Conservation (phyloP, 805 yeast species). For the Komagataella populi region DNA sequence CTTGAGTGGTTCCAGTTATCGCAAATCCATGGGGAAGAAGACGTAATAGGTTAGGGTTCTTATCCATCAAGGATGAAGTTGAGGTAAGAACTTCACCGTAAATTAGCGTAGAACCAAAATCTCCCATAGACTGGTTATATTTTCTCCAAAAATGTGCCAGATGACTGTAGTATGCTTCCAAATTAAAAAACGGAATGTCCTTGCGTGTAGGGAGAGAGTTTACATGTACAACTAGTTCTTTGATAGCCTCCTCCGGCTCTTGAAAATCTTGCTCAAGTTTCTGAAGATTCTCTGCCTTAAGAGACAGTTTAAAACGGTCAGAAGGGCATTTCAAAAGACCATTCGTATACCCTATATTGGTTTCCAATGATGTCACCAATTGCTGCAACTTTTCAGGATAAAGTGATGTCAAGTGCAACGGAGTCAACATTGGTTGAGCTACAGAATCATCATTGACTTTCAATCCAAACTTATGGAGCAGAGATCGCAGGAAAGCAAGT, state of each 20-base stretch:
- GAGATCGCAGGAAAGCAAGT: slow-evolving; percentile 37
- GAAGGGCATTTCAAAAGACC: slow-evolving; percentile 33
- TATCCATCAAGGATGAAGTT: slow-evolving; percentile 67
- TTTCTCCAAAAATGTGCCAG: slow-evolving; percentile 21
- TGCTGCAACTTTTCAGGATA: slow-evolving; percentile 14
- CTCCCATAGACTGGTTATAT: slow-evolving; percentile 15
- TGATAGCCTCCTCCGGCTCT: slow-evolving; percentile 43
- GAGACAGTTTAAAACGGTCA: slow-evolving; percentile 42
- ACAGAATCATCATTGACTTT: slow-evolving; percentile 39
- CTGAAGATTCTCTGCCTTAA: slow-evolving; percentile 14
- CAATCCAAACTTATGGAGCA: slow-evolving; percentile 50
- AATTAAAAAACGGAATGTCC: slow-evolving; percentile 64
- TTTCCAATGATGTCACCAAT: slow-evolving; percentile 19
- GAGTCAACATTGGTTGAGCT: slow-evolving; percentile 55
- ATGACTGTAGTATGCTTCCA: slow-evolving; percentile 34
- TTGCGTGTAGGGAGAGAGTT: slow-evolving; percentile 30
- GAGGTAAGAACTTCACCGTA: slow-evolving; percentile 90
- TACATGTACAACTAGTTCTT: slow-evolving; percentile 37
- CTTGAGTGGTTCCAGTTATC: slow-evolving; percentile 68
- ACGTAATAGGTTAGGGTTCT: slow-evolving; percentile 45
- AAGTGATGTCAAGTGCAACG: slow-evolving; percentile 39
- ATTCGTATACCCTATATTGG: slow-evolving; percentile 20
- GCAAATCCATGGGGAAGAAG: slow-evolving; percentile 59
- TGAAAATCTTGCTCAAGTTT: slow-evolving; percentile 20
- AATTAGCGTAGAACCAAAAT: slow-evolving; percentile 48